phyloP scores from a whole-genome alignment of 148 eudicot species.

The Amaranthus palmeri region DNA sequence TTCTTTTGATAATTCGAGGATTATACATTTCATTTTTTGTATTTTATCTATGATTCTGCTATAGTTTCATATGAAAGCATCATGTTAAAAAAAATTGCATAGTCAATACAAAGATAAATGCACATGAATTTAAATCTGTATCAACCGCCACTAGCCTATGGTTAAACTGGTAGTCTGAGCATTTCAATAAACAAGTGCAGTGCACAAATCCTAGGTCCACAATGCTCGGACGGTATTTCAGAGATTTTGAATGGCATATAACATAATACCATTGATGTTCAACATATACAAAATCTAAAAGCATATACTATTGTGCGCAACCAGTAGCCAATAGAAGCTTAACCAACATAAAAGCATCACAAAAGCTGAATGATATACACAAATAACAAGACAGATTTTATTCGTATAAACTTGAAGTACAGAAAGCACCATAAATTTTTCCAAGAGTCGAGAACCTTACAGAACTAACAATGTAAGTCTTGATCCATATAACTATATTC shows the following conservation, averaged over 20 bases:
- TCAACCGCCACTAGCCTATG: not conserved
- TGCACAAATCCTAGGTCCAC: not conserved
- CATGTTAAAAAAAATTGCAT: not conserved
- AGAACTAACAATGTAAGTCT: slow-evolving; percentile 3
- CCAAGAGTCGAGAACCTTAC: slow-evolving; percentile 16
- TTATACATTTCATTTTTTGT: no score
- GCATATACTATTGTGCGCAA: not conserved
- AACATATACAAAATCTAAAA: not conserved
- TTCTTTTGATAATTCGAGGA: no score
- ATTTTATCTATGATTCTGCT: no score
- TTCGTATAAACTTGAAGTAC: slow-evolving; percentile 4
- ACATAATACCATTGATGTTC: not conserved
- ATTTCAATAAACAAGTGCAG: not conserved
- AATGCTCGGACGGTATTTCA: not conserved
- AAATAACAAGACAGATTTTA: slow-evolving; percentile 1
- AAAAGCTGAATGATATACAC: not conserved
- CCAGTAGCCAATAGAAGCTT: not conserved
- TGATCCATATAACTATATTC: slow-evolving; percentile 13
- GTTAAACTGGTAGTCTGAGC: not conserved
- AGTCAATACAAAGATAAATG: not conserved
- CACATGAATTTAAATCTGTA: not conserved
- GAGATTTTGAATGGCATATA: not conserved
- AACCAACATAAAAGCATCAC: not conserved
- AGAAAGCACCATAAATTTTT: slow-evolving; percentile 12
- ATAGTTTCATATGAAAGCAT: not conserved